Percentiles rank a stretch among this genome's conserved stretches.
These are phyloP conservation scores for Penicillium silybi DNA, from an alignment of 495 filamentous ascomycete genomes.

Conservation along the genomic window DNA sequence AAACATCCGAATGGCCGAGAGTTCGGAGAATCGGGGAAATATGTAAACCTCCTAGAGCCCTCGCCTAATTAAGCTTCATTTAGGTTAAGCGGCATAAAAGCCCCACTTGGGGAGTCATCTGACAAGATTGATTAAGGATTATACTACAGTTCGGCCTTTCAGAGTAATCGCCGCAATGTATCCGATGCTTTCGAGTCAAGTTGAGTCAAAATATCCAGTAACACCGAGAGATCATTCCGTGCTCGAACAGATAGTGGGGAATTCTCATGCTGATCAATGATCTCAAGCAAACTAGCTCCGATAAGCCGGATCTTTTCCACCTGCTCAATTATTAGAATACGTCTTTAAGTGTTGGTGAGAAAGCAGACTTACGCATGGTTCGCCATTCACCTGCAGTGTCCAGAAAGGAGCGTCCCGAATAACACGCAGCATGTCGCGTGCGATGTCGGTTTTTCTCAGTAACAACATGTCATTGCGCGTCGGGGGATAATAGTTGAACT, in stretches of 20 bases:
- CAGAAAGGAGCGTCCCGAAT: constrained; percentile 21
- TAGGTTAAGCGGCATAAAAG: too few species aligned
- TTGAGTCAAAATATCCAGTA: constrained; percentile 19
- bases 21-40: too few species aligned
- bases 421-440: constrained; percentile 16
- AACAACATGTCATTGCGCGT: constrained; percentile 14
- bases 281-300: constrained; percentile 24
- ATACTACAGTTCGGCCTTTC: neutral
- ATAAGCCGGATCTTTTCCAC: constrained; percentile 30
- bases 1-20: too few species aligned
- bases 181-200: constrained; percentile 24
- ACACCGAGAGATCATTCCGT: constrained; percentile 16
- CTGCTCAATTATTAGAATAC: constrained; percentile 15
- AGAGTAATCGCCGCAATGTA: constrained; percentile 18
- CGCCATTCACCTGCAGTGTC: constrained; percentile 20
- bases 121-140: too few species aligned
- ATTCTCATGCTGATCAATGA: constrained; percentile 23
- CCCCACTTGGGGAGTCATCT: too few species aligned
- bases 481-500: constrained; percentile 9
- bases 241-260: constrained; percentile 16
- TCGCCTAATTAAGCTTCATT: too few species aligned
- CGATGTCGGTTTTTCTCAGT: constrained; percentile 21
- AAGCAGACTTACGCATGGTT: constrained; percentile 18
- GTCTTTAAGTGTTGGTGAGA: neutral
- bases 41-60: too few species aligned